These are phyloP conservation scores for Lachancea lanzarotensis DNA, from an alignment of 805 yeast species.

Conservation along the genomic window DNA sequence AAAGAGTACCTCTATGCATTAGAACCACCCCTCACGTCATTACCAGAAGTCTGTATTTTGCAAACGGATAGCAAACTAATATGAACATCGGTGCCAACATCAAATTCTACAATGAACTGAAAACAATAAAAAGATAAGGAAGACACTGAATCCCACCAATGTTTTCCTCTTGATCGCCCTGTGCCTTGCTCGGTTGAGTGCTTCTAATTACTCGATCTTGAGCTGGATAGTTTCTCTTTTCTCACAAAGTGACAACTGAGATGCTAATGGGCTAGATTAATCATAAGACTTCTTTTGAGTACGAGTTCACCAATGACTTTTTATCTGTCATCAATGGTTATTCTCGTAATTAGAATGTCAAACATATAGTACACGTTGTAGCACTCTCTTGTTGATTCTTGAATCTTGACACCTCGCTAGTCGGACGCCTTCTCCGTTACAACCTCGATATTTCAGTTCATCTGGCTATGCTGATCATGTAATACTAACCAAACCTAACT, in stretches of 20 bases:
- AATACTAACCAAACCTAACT: not conserved
- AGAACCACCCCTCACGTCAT: not conserved
- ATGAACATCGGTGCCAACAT: not conserved
- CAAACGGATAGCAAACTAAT: not conserved
- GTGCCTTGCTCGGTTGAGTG: slow-evolving; percentile 57
- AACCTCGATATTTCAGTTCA: not conserved
- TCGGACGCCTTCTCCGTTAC: not conserved
- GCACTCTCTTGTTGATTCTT: not conserved
- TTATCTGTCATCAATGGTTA: slow-evolving; percentile 1
- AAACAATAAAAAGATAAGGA: too few relatives aligned
- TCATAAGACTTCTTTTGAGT: slow-evolving; percentile 48
- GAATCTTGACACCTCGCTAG: not conserved
- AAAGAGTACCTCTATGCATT: not conserved
- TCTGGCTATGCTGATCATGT: too few relatives aligned
- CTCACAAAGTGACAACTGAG: not conserved
- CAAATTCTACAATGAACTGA: too few relatives aligned
- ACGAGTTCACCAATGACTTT: slow-evolving; percentile 38
- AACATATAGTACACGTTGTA: slow-evolving; percentile 7
- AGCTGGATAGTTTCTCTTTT: slow-evolving; percentile 47
- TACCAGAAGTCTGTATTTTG: not conserved
- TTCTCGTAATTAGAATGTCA: slow-evolving; percentile 30
- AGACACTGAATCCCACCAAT: too few relatives aligned
- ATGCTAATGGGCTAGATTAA: slow-evolving; percentile 45
- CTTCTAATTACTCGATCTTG: slow-evolving; percentile 39
- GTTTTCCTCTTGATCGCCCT: slow-evolving; percentile 35